A percentile compares a stretch with the other conserved stretches of the same genome.
These are phyloP conservation scores for Rhynchospora pubera DNA, from an alignment of 176 grass and related monocot genomes.

Conservation along the genomic window DNA sequence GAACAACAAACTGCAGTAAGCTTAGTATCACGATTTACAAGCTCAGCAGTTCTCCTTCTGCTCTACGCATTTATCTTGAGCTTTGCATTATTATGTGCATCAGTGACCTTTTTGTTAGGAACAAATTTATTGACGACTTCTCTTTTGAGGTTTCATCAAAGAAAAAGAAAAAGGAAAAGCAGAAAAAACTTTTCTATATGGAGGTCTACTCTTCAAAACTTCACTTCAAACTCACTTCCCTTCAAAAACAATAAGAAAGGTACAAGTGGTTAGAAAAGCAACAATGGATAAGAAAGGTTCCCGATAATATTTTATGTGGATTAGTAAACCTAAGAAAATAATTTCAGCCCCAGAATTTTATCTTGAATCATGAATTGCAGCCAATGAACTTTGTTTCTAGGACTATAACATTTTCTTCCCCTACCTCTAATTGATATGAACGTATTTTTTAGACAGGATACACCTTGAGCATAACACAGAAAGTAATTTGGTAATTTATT, in stretches of 20 bases:
- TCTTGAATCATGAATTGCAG: not conserved
- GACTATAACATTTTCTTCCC: not conserved
- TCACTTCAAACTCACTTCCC: constrained; percentile 16
- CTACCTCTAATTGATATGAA: not conserved
- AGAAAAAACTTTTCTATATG: not conserved
- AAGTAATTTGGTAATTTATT: not conserved
- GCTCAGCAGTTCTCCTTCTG: not conserved
- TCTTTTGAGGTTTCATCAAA: not conserved
- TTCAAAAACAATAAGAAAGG: constrained; percentile 8
- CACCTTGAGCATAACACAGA: not conserved
- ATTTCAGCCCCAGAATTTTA: not conserved
- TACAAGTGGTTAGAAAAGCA: not conserved
- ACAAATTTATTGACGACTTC: constrained; percentile 17
- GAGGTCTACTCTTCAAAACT: not conserved
- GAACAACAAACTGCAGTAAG: not conserved
- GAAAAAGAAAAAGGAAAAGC: not conserved
- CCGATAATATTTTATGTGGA: not conserved
- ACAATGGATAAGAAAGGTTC: not conserved
- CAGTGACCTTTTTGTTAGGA: constrained; percentile 21
- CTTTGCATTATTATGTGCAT: constrained; percentile 8
- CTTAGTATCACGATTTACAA: not conserved
- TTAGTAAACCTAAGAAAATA: not conserved
- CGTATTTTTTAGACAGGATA: not conserved
- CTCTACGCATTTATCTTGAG: not conserved
- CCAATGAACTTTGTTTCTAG: not conserved